These are phyloP conservation scores for Epichloe hybrida DNA, from an alignment of 2,329 filamentous ascomycete genomes.

Conservation along the genomic window DNA sequence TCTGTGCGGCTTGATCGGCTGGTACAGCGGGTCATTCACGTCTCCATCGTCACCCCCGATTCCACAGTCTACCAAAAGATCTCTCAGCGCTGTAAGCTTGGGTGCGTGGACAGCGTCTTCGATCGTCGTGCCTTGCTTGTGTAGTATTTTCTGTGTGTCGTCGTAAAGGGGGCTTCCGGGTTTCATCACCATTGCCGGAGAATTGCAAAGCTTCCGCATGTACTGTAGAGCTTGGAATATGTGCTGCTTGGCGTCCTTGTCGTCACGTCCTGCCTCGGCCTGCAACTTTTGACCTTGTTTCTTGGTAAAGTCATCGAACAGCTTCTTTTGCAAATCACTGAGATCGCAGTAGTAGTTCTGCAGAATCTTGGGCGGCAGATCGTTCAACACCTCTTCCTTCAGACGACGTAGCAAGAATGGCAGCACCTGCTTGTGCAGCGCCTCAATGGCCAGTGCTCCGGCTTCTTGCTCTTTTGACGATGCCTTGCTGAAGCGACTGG, in stretches of 20 bases:
- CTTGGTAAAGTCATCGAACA: constrained; percentile 94
- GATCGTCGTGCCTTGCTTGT: constrained; percentile 65
- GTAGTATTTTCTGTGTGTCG: constrained; percentile 68
- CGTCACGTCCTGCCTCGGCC: constrained; percentile 67
- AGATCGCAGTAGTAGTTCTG: constrained; percentile 99
- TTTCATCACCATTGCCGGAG: constrained; percentile 90
- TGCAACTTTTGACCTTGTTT: constrained; percentile 83
- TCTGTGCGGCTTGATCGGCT: constrained; percentile 89
- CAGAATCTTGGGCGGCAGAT: constrained; percentile 92
- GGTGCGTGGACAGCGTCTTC: constrained; percentile 82
- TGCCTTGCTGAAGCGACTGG: constrained; percentile 89
- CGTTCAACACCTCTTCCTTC: constrained; percentile 94
- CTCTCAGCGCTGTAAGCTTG: constrained; percentile 79
- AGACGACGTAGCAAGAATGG: constrained; percentile 91
- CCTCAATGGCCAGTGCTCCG: constrained; percentile 89
- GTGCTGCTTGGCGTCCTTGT: constrained; percentile 91
- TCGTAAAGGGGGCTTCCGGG: constrained; percentile 84
- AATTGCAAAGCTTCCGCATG: constrained; percentile 99
- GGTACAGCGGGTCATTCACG: constrained; percentile 45
- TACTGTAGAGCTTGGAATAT: constrained; percentile 99
- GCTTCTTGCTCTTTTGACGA: constrained; percentile 98
- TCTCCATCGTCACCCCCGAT: constrained; percentile 67
- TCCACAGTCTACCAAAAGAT: constrained; percentile 94
- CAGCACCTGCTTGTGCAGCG: constrained; percentile 94
- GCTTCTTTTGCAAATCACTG: constrained; percentile 82